These are phyloP conservation scores for Plectosphaerella sp. DNA, from an alignment of 2,329 filamentous ascomycete genomes.

Conservation along the genomic window DNA sequence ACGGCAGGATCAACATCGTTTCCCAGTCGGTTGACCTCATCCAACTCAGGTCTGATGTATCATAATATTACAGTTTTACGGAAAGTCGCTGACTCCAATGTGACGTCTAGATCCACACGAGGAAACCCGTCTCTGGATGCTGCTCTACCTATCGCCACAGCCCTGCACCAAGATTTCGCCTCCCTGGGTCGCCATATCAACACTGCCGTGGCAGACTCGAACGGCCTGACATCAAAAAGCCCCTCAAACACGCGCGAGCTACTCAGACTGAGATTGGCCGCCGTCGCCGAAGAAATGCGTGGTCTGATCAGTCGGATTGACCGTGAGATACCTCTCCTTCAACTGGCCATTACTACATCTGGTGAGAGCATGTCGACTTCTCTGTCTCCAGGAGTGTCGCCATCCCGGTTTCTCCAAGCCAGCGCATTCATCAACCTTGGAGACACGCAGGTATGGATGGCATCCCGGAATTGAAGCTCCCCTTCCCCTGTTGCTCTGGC, in stretches of 20 bases:
- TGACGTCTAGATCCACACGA: slow-evolving; percentile 37
- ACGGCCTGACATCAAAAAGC: slow-evolving; percentile 13
- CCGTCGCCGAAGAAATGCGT: slow-evolving; percentile 73
- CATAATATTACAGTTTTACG: too few species aligned
- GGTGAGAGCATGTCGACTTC: slow-evolving; percentile 81
- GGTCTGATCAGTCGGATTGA: slow-evolving; percentile 75
- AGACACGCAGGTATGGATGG: slow-evolving; percentile 56
- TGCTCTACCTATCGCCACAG: slow-evolving; percentile 76
- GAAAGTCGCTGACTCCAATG: not conserved
- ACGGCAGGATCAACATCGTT: slow-evolving; percentile 82
- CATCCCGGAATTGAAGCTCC: too few species aligned
- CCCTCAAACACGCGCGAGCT: too few species aligned
- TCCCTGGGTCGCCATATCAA: slow-evolving; percentile 71
- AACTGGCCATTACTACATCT: slow-evolving; percentile 89
- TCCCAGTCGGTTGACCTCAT: slow-evolving; percentile 90
- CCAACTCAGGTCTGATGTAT: slow-evolving; percentile 68
- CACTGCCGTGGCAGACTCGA: too few species aligned
- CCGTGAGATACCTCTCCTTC: slow-evolving; percentile 85
- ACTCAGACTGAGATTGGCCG: not conserved
- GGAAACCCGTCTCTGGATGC: slow-evolving; percentile 68
- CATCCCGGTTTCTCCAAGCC: slow-evolving; percentile 84
- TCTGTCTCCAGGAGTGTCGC: slow-evolving; percentile 78
- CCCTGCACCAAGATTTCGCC: slow-evolving; percentile 79
- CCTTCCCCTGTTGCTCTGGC: too few species aligned
- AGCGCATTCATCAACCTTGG: slow-evolving; percentile 86